Evolutionary conservation across 306 rosid species (phyloP), one percentile per base, ranked within the genome.

Genomic region (Fragaria vesca): DNA sequence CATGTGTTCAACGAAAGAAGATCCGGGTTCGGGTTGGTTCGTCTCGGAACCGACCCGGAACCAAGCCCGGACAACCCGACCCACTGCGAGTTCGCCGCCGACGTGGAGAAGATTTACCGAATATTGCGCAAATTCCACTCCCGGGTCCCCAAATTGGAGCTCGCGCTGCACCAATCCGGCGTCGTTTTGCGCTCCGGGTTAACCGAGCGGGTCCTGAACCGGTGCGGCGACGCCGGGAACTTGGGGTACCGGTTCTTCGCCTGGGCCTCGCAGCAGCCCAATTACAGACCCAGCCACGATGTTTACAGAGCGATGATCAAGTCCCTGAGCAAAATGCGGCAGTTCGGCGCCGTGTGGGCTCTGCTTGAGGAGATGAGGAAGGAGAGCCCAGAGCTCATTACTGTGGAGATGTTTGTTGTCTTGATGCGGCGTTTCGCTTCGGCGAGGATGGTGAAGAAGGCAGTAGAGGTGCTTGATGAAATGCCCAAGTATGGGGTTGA

Each of bases 401-500:
- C 90, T 4, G 87, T 90, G 0, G 89, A 91, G 26, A 76, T 93
- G 50, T 89, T 93, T 71, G 83, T 93, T 34, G 85, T 93, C 83
- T 63, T 93, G 88, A 91, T 91, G 97, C 82, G 98, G 87, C 82
- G 87, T 78, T 93, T 93, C 24, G 95, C 98, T 61, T 89, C 98
- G 4, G 87, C 89, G 0, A 93, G 92, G 82, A 93, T 93, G 98
- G 95, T 89, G 52, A 90, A 84, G 45, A 91, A 88, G 81, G 97
- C 97, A 16, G 82, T 91, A 58, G 88, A 88, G 58, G 95, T 93
- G 71, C 88, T 93, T 72, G 95, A 91, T 73, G 97, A 91, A 84
- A 93, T 91, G 98, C 93, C 95, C 0, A 93, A 86, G 82, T 93
- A 93, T 3, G 97, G 97, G 2, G 88, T 92, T 57, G 93, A 91